Percentiles rank a stretch among this genome's conserved stretches.
phyloP scores from a whole-genome alignment of 495 filamentous ascomycete species.

The Ascodesmis nigricans region DNA sequence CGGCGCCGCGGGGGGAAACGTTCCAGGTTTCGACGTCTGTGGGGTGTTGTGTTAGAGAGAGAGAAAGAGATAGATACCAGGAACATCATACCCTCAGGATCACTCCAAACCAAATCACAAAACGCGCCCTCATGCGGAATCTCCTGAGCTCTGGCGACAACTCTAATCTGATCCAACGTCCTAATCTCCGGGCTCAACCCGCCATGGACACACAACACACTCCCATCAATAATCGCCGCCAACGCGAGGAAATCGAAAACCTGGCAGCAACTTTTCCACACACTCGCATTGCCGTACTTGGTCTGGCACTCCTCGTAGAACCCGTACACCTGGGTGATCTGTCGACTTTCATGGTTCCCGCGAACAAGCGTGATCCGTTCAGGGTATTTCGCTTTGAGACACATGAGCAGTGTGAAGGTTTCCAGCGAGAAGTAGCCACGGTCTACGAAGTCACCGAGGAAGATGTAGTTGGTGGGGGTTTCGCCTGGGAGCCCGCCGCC shows the following conservation, averaged over 20 bases:
- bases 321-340: constrained; percentile 96
- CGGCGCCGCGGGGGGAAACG: constrained; percentile 78
- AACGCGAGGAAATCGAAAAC: constrained; percentile 96
- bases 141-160: constrained; percentile 88
- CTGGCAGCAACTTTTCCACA: constrained; percentile 98
- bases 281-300: constrained; percentile 93
- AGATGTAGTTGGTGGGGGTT: constrained; percentile 72
- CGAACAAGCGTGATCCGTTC: constrained; percentile 88
- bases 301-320: constrained; percentile 97
- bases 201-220: constrained; percentile 90
- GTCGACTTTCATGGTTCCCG: constrained; percentile 91
- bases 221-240: constrained; percentile 88
- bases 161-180: constrained; percentile 88
- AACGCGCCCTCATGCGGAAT: constrained; percentile 97
- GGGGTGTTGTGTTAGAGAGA: not conserved
- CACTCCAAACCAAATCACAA: constrained; percentile 94
- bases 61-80: not conserved
- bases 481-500: constrained; percentile 87
- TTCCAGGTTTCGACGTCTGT: constrained; percentile 91
- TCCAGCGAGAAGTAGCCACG: constrained; percentile 94
- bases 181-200: constrained; percentile 92
- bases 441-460: constrained; percentile 93
- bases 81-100: constrained; percentile 42
- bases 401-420: constrained; percentile 86
- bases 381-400: constrained; percentile 93